phyloP scores from a whole-genome alignment of 345 rosid genomes.

The Theobroma cacao region DNA sequence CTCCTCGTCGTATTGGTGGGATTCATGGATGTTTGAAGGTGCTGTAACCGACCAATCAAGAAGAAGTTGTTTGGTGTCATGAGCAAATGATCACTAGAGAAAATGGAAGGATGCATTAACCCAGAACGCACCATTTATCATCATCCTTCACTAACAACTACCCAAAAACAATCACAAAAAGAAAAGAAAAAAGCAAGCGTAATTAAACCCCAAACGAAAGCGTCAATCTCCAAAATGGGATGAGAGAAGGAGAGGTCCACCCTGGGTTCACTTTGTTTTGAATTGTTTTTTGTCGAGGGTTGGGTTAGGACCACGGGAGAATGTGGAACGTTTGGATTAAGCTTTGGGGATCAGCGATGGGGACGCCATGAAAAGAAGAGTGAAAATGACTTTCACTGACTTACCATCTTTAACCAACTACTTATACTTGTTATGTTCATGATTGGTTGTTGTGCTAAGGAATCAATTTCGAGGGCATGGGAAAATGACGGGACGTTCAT shows the following conservation, averaged over 20 bases:
- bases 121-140: neutral
- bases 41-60: neutral
- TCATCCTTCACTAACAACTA: neutral
- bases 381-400: slow-evolving; percentile 8
- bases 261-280: neutral
- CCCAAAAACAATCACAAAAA: neutral
- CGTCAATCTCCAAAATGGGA: neutral
- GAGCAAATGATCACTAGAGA: neutral
- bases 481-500: neutral
- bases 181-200: too few species aligned
- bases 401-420: neutral
- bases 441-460: neutral
- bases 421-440: neutral
- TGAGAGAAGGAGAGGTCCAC: neutral
- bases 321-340: neutral
- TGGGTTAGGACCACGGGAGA: slow-evolving; percentile 5
- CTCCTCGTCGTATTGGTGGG: neutral
- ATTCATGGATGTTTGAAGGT: neutral
- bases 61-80: slow-evolving; percentile 1
- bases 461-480: neutral
- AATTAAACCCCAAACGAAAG: neutral
- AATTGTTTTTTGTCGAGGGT: neutral
- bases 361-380: neutral
- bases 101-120: neutral
- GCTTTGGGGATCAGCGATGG: neutral